phyloP scores from a whole-genome alignment of 1,284 basidiomycete species.

The Ganoderma leucocontextum region DNA sequence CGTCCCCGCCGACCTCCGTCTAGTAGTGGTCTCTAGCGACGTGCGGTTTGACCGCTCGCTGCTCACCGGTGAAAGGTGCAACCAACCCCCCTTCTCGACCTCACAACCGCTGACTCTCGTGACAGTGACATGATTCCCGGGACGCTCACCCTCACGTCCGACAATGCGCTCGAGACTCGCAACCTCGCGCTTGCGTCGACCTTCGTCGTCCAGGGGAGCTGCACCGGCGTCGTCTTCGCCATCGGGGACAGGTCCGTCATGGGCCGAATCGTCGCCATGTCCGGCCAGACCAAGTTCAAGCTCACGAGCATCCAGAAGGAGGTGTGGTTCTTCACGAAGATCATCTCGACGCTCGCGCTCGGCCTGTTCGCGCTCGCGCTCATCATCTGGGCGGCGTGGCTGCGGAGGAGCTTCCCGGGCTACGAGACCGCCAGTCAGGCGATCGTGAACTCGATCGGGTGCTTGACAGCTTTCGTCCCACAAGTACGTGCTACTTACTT shows the following conservation, averaged over 20 bases:
- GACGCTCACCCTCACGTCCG: constrained; percentile 57
- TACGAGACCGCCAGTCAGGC: constrained; percentile 50
- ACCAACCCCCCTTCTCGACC: neutral
- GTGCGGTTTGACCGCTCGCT: constrained; percentile 69
- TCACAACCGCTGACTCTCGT: neutral
- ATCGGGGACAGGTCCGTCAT: constrained; percentile 66
- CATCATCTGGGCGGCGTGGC: constrained; percentile 56
- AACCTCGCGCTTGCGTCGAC: constrained; percentile 68
- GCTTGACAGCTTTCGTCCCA: constrained; percentile 59
- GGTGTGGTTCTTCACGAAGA: constrained; percentile 58
- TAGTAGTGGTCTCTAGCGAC: constrained; percentile 57
- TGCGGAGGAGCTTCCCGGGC: constrained; percentile 46
- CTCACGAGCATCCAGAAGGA: constrained; percentile 57
- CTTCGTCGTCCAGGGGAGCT: constrained; percentile 62
- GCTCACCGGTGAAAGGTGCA: constrained; percentile 64
- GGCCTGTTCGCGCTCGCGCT: constrained; percentile 50
- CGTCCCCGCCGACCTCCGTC: constrained; percentile 58
- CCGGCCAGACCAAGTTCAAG: constrained; percentile 57
- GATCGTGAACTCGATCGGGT: constrained; percentile 57
- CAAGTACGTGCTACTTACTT: constrained; percentile 40
- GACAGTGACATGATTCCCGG: constrained; percentile 58
- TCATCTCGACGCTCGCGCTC: constrained; percentile 53
- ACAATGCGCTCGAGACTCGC: constrained; percentile 67
- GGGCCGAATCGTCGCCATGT: constrained; percentile 69
- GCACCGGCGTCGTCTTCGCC: constrained; percentile 64